phyloP scores from a whole-genome alignment of 2,329 filamentous ascomycete species.

The Lizonia empirigonia region DNA sequence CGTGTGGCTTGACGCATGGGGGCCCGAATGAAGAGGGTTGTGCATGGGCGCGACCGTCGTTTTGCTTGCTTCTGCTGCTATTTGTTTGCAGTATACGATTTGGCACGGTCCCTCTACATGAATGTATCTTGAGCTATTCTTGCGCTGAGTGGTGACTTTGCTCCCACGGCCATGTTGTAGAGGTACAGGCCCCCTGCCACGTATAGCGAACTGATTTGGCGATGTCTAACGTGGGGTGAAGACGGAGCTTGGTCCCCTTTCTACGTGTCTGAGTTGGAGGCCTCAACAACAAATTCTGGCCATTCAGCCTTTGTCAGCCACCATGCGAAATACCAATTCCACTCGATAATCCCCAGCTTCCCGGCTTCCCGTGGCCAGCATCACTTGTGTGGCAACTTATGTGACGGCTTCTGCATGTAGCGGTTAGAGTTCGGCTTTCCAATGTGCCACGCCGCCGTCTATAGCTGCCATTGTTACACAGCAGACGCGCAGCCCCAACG shows the following conservation, averaged over 20 bases:
- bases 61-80: not conserved
- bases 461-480: slow-evolving; percentile 10
- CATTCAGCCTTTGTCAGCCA: not conserved
- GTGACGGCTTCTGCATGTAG: not conserved
- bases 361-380: not conserved
- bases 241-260: too few relatives aligned
- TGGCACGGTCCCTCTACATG: too few relatives aligned
- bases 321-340: too few relatives aligned
- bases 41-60: not conserved
- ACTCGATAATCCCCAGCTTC: not conserved
- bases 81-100: too few relatives aligned
- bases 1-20: not conserved
- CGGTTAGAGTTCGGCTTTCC: not conserved
- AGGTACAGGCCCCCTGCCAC: too few relatives aligned
- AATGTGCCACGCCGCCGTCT: not conserved
- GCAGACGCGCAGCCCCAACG: slow-evolving; percentile 2
- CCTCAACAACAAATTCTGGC: not conserved
- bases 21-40: not conserved
- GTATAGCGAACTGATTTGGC: too few relatives aligned
- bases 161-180: too few relatives aligned
- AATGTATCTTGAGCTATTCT: too few relatives aligned
- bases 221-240: too few relatives aligned
- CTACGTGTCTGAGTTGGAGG: too few relatives aligned
- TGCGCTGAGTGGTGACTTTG: too few relatives aligned
- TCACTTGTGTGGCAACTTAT: not conserved